These are phyloP conservation scores for Cardiospermum halicacabum DNA, from an alignment of 345 rosid genomes.

Conservation along the genomic window DNA sequence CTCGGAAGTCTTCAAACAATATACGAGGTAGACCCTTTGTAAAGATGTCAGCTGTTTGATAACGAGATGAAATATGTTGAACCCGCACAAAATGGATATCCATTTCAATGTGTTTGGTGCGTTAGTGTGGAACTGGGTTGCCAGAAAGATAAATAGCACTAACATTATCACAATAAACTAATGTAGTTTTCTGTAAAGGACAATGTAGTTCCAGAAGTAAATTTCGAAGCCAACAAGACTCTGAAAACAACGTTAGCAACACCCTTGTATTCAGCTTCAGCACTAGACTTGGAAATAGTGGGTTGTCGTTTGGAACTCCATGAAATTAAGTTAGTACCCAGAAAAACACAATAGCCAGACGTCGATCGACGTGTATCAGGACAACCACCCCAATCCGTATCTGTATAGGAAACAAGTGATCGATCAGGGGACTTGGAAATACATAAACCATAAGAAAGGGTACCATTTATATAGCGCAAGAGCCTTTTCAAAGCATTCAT, in stretches of 20 bases:
- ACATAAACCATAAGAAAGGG: not conserved
- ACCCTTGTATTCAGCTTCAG: not conserved
- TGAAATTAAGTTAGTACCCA: too few species aligned
- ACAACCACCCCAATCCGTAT: too few species aligned
- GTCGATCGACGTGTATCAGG: too few species aligned
- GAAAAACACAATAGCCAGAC: not conserved
- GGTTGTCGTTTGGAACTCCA: slow-evolving; percentile 4
- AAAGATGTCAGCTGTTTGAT: too few species aligned
- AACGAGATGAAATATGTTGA: too few species aligned
- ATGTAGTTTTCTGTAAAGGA: not conserved
- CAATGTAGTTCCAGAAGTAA: not conserved
- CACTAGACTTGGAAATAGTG: not conserved
- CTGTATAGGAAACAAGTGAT: too few species aligned
- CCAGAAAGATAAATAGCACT: too few species aligned
- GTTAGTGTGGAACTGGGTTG: too few species aligned
- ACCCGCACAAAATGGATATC: too few species aligned
- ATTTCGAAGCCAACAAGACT: not conserved
- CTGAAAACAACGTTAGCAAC: not conserved
- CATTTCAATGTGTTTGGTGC: too few species aligned
- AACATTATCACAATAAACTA: not conserved
- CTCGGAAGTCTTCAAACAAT: too few species aligned
- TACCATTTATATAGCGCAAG: slow-evolving; percentile 1
- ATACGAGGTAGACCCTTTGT: too few species aligned
- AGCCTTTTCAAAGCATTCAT: slow-evolving; percentile 4
- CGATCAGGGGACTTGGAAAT: not conserved